Conservation (phyloP, 805 yeast genomes). For the Candida chilensis region DNA sequence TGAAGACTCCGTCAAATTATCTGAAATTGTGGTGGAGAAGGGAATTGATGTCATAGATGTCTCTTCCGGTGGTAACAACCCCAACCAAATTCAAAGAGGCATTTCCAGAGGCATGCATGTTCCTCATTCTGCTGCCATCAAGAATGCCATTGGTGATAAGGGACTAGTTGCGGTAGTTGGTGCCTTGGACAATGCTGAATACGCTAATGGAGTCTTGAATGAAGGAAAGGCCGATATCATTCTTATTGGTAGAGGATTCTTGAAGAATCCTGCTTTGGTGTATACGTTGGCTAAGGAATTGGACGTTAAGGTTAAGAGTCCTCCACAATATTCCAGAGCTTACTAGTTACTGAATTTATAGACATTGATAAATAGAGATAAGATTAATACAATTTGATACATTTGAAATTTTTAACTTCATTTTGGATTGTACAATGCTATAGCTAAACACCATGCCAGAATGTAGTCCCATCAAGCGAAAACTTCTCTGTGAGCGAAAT, state of each 20-base stretch:
- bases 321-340: conserved; percentile 17
- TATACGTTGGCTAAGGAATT: conserved; percentile 42
- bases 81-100: conserved; percentile 15
- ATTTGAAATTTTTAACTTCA: no score
- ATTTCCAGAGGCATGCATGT: conserved; percentile 22
- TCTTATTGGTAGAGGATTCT: conserved; percentile 33
- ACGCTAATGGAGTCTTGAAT: conserved; percentile 29
- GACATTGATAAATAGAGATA: no score
- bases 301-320: conserved; percentile 26
- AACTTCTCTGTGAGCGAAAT: conserved; percentile 6
- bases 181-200: conserved; percentile 18
- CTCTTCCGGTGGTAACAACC: conserved; percentile 42
- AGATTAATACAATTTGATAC: no score
- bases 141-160: conserved; percentile 32
- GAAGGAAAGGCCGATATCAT: conserved; percentile 37
- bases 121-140: conserved; percentile 28
- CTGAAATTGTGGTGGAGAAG: conserved; percentile 24
- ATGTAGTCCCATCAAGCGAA: not conserved
- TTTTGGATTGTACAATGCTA: no score
- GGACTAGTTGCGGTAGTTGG: conserved; percentile 40
- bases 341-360: no score
- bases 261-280: conserved; percentile 41
- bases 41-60: conserved; percentile 47
- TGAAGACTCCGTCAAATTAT: conserved; percentile 32
- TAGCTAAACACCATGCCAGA: not conserved